Conservation (phyloP, 2,329 filamentous ascomycete species). For the Phaeophleospora eucalypticola region DNA sequence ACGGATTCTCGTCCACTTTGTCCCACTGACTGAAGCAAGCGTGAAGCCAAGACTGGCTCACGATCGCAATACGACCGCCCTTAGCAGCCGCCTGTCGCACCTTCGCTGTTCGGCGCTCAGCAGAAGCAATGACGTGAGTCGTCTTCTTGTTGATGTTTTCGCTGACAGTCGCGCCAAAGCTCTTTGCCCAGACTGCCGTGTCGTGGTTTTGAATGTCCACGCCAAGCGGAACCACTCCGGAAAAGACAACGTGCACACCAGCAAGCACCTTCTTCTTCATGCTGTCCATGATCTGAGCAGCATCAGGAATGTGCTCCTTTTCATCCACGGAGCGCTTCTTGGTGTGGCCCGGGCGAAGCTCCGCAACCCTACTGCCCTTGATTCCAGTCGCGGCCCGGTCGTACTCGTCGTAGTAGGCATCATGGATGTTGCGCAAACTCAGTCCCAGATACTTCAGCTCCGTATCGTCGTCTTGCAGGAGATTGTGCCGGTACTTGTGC, state of each 20-base stretch:
- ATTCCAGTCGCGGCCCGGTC: constrained; percentile 50
- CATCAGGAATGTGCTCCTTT: constrained; percentile 69
- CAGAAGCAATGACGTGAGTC: constrained; percentile 71
- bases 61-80: constrained; percentile 73
- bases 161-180: constrained; percentile 72
- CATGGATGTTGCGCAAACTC: constrained; percentile 71
- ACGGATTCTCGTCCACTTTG: constrained; percentile 71
- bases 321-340: constrained; percentile 47
- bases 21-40: constrained; percentile 83
- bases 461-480: constrained; percentile 82
- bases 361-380: constrained; percentile 45
- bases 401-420: constrained; percentile 78
- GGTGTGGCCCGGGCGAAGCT: constrained; percentile 49
- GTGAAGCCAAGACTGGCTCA: constrained; percentile 84
- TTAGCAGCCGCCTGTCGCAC: constrained; percentile 80
- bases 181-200: constrained; percentile 79
- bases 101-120: constrained; percentile 76
- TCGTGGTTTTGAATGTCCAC: constrained; percentile 70
- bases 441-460: constrained; percentile 75
- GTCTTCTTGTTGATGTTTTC: constrained; percentile 51
- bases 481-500: constrained; percentile 58
- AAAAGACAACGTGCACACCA: constrained; percentile 77
- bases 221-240: constrained; percentile 81
- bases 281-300: constrained; percentile 75
- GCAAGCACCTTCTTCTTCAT: constrained; percentile 75